A percentile compares a stretch with the other conserved stretches of the same genome.
Evolutionary conservation across 148 eudicot genomes (phyloP).

Genomic region (Beta vulgaris): DNA sequence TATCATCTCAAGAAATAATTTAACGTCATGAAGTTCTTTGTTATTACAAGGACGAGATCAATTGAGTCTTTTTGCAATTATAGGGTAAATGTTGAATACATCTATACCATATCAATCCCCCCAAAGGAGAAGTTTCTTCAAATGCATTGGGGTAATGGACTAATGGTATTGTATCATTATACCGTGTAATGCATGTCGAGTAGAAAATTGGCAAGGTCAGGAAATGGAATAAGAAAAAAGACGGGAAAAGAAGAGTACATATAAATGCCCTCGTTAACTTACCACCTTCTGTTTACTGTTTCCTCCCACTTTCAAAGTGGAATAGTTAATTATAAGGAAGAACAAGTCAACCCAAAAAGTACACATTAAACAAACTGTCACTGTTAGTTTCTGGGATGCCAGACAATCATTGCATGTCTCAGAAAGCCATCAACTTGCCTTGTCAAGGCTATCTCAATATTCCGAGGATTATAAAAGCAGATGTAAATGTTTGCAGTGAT

Average conservation of each 20-base stretch:
- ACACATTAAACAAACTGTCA: neutral
- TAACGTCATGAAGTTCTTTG: neutral
- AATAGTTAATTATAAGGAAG: neutral
- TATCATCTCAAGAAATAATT: neutral
- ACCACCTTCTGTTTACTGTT: neutral
- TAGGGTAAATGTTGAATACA: neutral
- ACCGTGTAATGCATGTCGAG: neutral
- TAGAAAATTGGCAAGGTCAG: neutral
- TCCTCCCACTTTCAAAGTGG: too few species aligned
- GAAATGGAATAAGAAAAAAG: neutral
- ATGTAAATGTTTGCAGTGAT: neutral
- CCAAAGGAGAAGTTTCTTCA: conserved; percentile 5
- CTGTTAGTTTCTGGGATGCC: neutral
- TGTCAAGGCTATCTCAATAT: neutral
- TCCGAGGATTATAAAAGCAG: neutral
- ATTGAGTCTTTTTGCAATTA: neutral
- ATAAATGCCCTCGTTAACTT: neutral
- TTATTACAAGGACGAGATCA: neutral
- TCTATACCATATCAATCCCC: neutral
- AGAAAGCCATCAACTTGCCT: neutral
- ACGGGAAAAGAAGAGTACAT: neutral
- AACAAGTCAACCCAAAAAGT: neutral
- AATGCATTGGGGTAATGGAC: neutral
- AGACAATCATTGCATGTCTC: neutral
- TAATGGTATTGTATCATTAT: neutral